These are phyloP conservation scores for Globisporangium solare DNA, from an alignment of 352 stramenopile species.

Conservation along the genomic window DNA sequence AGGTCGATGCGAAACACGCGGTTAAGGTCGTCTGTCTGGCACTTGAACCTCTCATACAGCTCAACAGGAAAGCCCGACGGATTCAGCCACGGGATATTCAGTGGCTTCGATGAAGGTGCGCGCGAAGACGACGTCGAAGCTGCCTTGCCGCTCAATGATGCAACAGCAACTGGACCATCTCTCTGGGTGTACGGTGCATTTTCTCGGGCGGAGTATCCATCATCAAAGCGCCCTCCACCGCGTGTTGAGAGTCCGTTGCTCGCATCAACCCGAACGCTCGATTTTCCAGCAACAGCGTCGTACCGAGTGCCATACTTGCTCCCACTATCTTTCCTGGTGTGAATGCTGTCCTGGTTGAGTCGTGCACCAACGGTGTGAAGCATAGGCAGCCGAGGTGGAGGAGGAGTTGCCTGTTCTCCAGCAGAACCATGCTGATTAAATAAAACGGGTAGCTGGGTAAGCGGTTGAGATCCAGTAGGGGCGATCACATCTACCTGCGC, in stretches of 20 bases:
- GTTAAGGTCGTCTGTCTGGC: conserved; percentile 49
- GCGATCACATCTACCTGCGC: neutral
- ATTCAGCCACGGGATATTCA: conserved; percentile 53
- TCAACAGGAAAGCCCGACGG: conserved; percentile 38
- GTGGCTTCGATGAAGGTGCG: conserved; percentile 10
- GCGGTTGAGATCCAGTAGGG: neutral
- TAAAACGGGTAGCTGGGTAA: conserved; percentile 2
- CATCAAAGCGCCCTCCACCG: neutral
- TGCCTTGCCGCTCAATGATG: conserved; percentile 3
- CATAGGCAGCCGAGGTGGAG: conserved; percentile 10
- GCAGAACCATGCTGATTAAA: conserved; percentile 4
- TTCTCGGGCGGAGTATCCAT: neutral
- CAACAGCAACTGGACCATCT: neutral
- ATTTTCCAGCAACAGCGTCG: neutral
- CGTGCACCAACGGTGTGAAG: conserved; percentile 7
- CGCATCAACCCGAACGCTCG: neutral
- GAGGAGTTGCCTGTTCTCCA: conserved; percentile 1
- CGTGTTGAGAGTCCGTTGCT: neutral
- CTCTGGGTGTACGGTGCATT: neutral
- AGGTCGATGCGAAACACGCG: conserved; percentile 65
- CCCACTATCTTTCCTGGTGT: neutral
- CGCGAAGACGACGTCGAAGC: neutral
- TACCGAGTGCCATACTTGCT: conserved; percentile 4
- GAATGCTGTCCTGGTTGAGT: conserved; percentile 7
- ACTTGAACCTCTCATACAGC: conserved; percentile 53